Base-by-base conservation (phyloP, 306 rosid species). In the Rosa rugosa region DNA sequence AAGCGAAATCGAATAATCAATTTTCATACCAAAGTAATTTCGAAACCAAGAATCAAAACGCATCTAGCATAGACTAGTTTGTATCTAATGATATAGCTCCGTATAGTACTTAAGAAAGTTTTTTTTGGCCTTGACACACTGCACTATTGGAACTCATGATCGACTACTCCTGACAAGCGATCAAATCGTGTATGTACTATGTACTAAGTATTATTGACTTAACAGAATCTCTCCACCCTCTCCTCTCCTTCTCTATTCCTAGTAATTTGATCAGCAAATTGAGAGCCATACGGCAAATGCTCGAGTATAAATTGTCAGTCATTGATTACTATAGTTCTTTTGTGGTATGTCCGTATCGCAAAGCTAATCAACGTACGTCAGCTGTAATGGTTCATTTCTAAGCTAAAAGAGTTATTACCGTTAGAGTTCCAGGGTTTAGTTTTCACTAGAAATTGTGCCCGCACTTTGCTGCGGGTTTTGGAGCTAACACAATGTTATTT, bases 131-230 rank as follows among this genome's bases (percentile, higher is more conserved):
- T 3, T 31, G 36, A 3, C 36, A 31, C 36, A 31, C 3, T 31
- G 36, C 36, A 31, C 36, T 31, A 31, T 31, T 31, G 36, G 25
- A 47, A 75, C 72, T 46, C 46, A 25, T 27, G 60, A n/a, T n/a
- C n/a, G n/a, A 18, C 5, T 12, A 45, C 70, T 27, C 47, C 50
- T 27, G 47, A 18, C 1, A 1, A 7, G 12, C 38, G 51, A 73
- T 36, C 54, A 66, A 40, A 57, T 73, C 13, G 6, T 73, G 77
- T 73, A 54, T 60, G 56, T 44, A 44, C 44, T 73, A 54, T 60
- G 56, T 44, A 44, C 44, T 5, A 74, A 59, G 78, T 11, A 6
- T 75, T 59, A 9, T 45, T 4, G 50, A 74, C 78, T 74, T 74
- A 38, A 41, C 40, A 56, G 22, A 73, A 38, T 57, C 1, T 41